Evolutionary conservation across 202 grass and related monocot genomes (phyloP).

Genomic region (Schoenoplectus tabernaemontani): DNA sequence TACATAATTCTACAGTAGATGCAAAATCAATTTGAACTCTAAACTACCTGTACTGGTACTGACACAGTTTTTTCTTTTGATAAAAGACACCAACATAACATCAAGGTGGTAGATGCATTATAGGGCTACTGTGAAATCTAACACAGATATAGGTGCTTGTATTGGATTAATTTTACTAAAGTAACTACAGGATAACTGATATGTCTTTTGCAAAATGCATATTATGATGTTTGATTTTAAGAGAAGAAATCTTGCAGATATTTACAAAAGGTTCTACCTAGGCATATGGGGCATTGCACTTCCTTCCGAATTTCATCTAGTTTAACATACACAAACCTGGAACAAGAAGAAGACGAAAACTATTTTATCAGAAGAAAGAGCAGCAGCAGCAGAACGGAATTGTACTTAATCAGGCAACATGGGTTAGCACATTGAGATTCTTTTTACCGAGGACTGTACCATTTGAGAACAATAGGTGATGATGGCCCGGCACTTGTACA

Average conservation of each 20-base stretch:
- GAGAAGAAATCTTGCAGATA: neutral
- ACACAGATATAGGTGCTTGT: neutral
- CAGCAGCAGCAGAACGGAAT: neutral
- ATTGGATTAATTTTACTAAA: neutral
- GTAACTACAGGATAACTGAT: neutral
- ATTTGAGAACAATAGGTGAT: neutral
- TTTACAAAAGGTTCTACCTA: conserved; percentile 43
- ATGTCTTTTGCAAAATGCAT: neutral
- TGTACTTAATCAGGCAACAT: neutral
- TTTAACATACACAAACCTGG: conserved; percentile 56
- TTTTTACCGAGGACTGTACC: neutral
- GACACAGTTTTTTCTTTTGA: neutral
- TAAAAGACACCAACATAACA: neutral
- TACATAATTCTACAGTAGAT: neutral
- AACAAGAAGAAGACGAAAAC: neutral
- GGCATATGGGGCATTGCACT: conserved; percentile 66
- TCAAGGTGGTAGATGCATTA: no score
- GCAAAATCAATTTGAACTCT: neutral
- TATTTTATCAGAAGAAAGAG: neutral
- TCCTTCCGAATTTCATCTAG: conserved; percentile 58
- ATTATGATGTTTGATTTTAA: neutral
- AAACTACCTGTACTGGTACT: neutral
- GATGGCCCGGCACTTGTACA: neutral
- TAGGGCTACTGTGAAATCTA: neutral
- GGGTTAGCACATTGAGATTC: neutral